Conservation (phyloP, 1,284 basidiomycete genomes). For the Ganoderma boninense region DNA sequence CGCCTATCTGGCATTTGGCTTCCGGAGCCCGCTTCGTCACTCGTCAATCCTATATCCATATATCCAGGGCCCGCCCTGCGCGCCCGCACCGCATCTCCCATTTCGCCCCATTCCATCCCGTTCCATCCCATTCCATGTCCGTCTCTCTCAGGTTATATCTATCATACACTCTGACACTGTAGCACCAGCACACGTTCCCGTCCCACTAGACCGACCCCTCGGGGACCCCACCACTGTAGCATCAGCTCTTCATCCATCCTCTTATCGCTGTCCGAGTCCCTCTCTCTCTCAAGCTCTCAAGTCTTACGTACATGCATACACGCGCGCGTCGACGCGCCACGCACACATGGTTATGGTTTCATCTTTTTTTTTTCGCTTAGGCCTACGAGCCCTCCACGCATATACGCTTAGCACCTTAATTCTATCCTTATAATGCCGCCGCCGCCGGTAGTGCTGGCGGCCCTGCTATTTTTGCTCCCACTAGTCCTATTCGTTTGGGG, state of each 20-base stretch:
- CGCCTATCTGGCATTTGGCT: background rate
- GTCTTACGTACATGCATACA: background rate
- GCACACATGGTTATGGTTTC: constrained; percentile 1
- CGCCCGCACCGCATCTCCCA: background rate
- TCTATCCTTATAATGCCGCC: constrained; percentile 29
- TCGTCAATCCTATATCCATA: constrained; percentile 10
- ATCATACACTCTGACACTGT: constrained; percentile 32
- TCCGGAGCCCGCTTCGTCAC: background rate
- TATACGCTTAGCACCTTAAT: constrained; percentile 26
- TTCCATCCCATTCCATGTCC: constrained; percentile 12
- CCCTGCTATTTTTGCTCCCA: constrained; percentile 1
- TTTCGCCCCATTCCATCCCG: background rate
- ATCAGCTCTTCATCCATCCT: constrained; percentile 17
- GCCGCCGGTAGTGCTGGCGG: constrained; percentile 19
- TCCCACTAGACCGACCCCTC: constrained; percentile 13
- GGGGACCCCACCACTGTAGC: constrained; percentile 23
- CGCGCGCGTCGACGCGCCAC: background rate
- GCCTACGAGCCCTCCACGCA: background rate
- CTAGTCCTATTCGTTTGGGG: background rate
- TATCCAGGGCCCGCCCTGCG: background rate
- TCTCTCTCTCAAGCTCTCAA: background rate
- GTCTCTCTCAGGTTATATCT: background rate
- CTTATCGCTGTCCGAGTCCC: background rate
- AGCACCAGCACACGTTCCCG: constrained; percentile 29
- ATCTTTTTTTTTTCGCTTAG: background rate